A percentile compares a stretch with the other conserved stretches of the same genome.
These are phyloP conservation scores for Caloboletus inedulis DNA, from an alignment of 1,284 basidiomycete genomes.

Conservation along the genomic window DNA sequence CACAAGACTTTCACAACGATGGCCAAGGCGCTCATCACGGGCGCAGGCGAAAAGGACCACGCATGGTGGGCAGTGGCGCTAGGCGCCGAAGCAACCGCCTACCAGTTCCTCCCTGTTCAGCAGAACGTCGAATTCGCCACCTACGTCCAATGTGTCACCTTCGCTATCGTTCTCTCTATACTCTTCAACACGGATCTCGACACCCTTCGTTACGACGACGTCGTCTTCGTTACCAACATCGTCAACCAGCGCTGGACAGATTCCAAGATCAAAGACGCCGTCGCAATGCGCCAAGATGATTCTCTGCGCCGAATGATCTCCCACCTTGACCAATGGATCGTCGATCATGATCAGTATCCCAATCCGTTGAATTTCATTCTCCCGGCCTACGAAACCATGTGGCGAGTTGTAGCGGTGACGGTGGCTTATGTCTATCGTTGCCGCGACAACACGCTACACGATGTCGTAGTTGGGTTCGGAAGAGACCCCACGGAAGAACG, in stretches of 20 bases:
- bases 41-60: conserved; percentile 1
- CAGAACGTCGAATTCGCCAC: conserved; percentile 31
- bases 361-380: conserved; percentile 54
- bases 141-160: conserved; percentile 44
- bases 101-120: conserved; percentile 12
- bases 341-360: conserved; percentile 30
- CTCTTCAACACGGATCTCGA: conserved; percentile 39
- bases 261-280: conserved; percentile 18
- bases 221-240: conserved; percentile 36
- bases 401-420: conserved; percentile 55
- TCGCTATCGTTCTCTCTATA: conserved; percentile 40
- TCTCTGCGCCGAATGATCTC: conserved; percentile 26
- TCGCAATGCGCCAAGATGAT: conserved; percentile 13
- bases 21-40: conserved; percentile 22
- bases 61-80: conserved; percentile 21
- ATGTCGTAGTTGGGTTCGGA: conserved; percentile 35
- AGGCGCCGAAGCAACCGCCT: conserved; percentile 30
- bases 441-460: conserved; percentile 24
- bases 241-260: conserved; percentile 45
- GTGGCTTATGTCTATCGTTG: conserved; percentile 29
- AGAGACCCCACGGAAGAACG: conserved; percentile 31
- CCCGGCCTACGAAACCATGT: conserved; percentile 58
- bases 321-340: conserved; percentile 39
- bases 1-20: conserved; percentile 31
- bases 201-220: conserved; percentile 32